Base-by-base conservation (phyloP, 192 early-diverging fungal species). In the Podochytrium sp. region DNA sequence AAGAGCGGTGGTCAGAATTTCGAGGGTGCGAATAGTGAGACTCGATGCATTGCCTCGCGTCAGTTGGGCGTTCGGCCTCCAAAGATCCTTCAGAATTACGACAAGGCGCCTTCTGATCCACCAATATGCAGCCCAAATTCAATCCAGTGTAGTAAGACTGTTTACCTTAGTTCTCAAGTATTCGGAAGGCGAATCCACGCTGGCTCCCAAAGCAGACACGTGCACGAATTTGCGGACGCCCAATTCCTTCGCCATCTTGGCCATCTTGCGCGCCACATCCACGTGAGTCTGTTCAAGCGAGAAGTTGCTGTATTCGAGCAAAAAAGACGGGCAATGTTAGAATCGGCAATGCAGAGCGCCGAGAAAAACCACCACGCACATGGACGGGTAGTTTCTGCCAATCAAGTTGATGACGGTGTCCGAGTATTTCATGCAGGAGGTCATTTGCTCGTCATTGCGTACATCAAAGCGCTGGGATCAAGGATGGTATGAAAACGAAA, bases 381-480 rank as follows among this genome's bases (percentile, higher is more conserved):
- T 95, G 63, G 97, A 96, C 61, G 90, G 88, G 68, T 91, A 96
- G 84, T 94, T 92, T 75, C 91, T 88, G 14, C 95, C 97, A 62
- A 99, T 91, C 58, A 95, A 87, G 78, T 99, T 99, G 80, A 95
- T 93, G 66, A 99, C 95, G 49, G 93, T 90, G 74, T 99, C 97
- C 30, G 94, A 95, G 83, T 99, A 92, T 68, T 91, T 92, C 42
- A 99, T 86, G 75, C 87, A 89, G 77, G 93, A 92, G 34, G 85
- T 85, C 66, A 99, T 89, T 73, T 88, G 86, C 47, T 92, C 87
- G 58, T 92, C 91, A 82, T 99, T 93, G 65, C 91, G 89, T 42
- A 97, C 76, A 76, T 97, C 93, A 79, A 96, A 96, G 75, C 96
- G 90, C 90, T 91, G 65, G n/a, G n/a, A n/a, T n/a, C n/a, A n/a